Percentiles rank a stretch among this genome's conserved stretches.
Evolutionary conservation across 1,284 basidiomycete genomes (phyloP).

Genomic region (Grifola frondosa): DNA sequence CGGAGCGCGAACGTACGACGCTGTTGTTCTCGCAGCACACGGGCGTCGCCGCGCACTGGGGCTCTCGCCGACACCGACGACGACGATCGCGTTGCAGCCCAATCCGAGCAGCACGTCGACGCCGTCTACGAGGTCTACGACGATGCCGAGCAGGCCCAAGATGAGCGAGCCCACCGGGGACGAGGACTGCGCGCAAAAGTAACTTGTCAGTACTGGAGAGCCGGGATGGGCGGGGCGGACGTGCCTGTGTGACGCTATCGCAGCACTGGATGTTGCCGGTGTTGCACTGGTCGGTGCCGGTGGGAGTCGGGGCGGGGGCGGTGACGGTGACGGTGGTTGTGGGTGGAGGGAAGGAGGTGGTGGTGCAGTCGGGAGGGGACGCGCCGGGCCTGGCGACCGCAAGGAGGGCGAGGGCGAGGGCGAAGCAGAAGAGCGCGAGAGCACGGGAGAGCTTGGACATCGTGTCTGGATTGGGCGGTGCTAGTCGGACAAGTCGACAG

Average conservation of each 20-base stretch:
- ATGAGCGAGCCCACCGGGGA: constrained; percentile 6
- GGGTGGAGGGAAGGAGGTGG: no score
- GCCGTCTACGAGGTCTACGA: constrained; percentile 17
- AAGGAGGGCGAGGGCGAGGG: constrained; percentile 20
- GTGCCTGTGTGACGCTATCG: constrained; percentile 13
- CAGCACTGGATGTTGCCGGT: constrained; percentile 21
- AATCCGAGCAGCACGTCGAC: constrained; percentile 15
- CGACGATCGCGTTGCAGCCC: constrained; percentile 12
- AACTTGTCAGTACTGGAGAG: no score
- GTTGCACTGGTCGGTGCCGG: constrained; percentile 14
- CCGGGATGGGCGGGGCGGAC: no score
- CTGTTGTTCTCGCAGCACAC: constrained; percentile 15
- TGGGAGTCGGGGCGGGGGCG: constrained; percentile 9
- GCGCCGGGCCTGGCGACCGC: constrained; percentile 23
- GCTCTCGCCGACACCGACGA: neutral
- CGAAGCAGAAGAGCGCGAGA: constrained; percentile 13
- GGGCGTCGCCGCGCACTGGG: neutral
- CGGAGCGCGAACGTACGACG: constrained; percentile 9
- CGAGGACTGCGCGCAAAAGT: constrained; percentile 6
- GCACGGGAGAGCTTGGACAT: constrained; percentile 20
- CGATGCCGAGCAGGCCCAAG: constrained; percentile 22
- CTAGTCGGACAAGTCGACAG: no score
- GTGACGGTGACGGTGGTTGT: constrained; percentile 16
- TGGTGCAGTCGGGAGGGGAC: constrained; percentile 6
- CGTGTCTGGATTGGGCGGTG: no score